Evolutionary conservation across 2,329 filamentous ascomycete species (phyloP).

Genomic region (Hymenotorrendiella dingleyae): DNA sequence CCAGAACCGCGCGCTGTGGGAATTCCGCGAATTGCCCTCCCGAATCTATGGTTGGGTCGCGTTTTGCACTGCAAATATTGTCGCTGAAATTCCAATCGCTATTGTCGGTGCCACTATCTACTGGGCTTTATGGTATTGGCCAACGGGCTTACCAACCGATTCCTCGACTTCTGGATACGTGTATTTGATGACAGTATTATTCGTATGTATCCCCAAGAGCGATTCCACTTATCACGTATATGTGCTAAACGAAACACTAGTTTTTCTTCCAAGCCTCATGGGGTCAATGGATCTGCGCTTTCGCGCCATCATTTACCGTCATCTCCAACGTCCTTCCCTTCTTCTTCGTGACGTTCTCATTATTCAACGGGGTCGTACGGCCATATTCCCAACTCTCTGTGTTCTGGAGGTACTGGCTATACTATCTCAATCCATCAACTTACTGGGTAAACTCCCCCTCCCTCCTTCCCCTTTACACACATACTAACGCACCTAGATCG

Average conservation of each 20-base stretch:
- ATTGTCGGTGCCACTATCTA: slow-evolving; percentile 61
- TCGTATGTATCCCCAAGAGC: slow-evolving; percentile 37
- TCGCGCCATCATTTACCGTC: slow-evolving; percentile 72
- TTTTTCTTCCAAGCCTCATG: slow-evolving; percentile 69
- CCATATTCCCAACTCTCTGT: slow-evolving; percentile 46
- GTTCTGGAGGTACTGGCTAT: slow-evolving; percentile 35
- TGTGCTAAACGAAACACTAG: slow-evolving; percentile 7
- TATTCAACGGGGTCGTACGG: slow-evolving; percentile 71
- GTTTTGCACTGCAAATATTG: slow-evolving; percentile 66
- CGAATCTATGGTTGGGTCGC: slow-evolving; percentile 74
- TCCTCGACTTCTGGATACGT: slow-evolving; percentile 64
- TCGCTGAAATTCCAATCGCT: slow-evolving; percentile 67
- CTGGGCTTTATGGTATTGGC: slow-evolving; percentile 72
- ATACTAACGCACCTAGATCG: slow-evolving; percentile 46
- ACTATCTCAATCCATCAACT: slow-evolving; percentile 57
- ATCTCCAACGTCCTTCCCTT: slow-evolving; percentile 54
- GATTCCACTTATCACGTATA: too few relatives aligned
- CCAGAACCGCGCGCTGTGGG: slow-evolving; percentile 65
- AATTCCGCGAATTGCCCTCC: slow-evolving; percentile 65
- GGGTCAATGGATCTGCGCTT: slow-evolving; percentile 83
- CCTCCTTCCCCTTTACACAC: slow-evolving; percentile 46
- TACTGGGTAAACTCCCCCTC: slow-evolving; percentile 50
- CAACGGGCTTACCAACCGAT: slow-evolving; percentile 62
- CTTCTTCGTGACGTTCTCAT: slow-evolving; percentile 54
- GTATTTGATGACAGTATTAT: slow-evolving; percentile 72